Percentiles rank a stretch among this genome's conserved stretches.
These are phyloP conservation scores for Wickerhamiella infanticola DNA, from an alignment of 1,139 yeast genomes.

Conservation along the genomic window DNA sequence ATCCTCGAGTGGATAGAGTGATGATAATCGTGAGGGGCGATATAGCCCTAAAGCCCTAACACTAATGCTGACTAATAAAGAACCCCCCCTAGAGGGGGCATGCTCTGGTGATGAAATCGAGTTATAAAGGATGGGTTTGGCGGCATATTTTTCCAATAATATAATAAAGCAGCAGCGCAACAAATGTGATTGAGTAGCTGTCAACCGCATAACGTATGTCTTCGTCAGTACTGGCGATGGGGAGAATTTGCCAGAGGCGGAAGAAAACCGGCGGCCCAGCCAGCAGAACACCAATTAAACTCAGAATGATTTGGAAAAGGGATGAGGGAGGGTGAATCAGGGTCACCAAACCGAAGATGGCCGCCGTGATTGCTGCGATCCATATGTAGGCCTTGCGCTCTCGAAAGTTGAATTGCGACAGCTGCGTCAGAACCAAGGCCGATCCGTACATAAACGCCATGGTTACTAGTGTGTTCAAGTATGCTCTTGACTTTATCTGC, in stretches of 20 bases:
- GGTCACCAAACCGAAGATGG: not conserved
- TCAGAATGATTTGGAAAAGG: not conserved
- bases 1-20: not conserved
- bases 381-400: not conserved
- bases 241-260: not conserved
- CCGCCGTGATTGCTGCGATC: not conserved
- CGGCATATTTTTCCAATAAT: not conserved
- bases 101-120: not conserved
- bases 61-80: not conserved
- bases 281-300: not conserved
- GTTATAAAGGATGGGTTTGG: not conserved
- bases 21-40: not conserved
- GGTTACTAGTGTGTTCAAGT: not conserved
- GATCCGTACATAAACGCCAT: not conserved
- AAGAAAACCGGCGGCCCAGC: not conserved
- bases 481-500: not conserved
- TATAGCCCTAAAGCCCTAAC: slow-evolving; percentile 1
- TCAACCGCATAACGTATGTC: not conserved
- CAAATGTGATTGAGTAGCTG: not conserved
- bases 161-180: not conserved
- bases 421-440: not conserved
- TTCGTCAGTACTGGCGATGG: not conserved
- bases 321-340: not conserved
- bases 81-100: slow-evolving; percentile 6
- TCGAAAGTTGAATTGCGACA: not conserved